A percentile compares a stretch with the other conserved stretches of the same genome.
These are phyloP conservation scores for Periconia sp. DNA, from an alignment of 2,329 filamentous ascomycete genomes.

Conservation along the genomic window DNA sequence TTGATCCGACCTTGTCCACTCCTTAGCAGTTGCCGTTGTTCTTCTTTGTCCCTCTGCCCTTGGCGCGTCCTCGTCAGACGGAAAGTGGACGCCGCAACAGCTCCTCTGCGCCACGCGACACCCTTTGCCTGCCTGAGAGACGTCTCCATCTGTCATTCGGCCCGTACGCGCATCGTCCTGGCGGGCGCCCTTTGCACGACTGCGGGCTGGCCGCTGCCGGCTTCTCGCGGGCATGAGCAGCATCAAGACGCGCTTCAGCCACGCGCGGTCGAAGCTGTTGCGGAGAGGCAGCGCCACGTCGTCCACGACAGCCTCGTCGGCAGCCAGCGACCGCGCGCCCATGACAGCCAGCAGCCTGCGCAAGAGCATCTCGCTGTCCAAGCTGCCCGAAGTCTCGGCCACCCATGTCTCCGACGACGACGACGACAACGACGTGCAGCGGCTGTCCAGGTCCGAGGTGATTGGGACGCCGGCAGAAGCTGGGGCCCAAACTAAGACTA, in stretches of 20 bases:
- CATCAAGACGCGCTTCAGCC: conserved; percentile 41
- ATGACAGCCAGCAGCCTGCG: conserved; percentile 24
- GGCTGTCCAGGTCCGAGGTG: conserved; percentile 34
- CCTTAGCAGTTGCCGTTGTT: conserved; percentile 9
- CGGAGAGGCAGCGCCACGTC: conserved; percentile 36
- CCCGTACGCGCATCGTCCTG: neutral
- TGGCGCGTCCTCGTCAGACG: too few relatives aligned
- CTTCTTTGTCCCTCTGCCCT: neutral
- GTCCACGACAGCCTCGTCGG: conserved; percentile 29
- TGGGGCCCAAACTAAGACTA: conserved; percentile 17
- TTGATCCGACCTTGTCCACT: conserved; percentile 18
- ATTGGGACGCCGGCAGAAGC: conserved; percentile 21
- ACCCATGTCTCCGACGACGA: conserved; percentile 11
- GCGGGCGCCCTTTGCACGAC: conserved; percentile 1
- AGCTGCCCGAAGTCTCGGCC: conserved; percentile 31
- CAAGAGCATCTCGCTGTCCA: conserved; percentile 38
- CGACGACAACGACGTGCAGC: conserved; percentile 15
- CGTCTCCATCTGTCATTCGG: neutral
- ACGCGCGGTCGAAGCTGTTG: conserved; percentile 36
- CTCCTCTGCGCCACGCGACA: too few relatives aligned
- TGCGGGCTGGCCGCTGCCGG: conserved; percentile 26
- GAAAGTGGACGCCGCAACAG: neutral
- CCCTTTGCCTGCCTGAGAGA: too few relatives aligned
- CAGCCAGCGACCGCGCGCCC: conserved; percentile 29
- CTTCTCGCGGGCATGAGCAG: conserved; percentile 39